Base-by-base conservation (phyloP, 495 filamentous ascomycete genomes). In the Pyrenopolyporus hunteri region DNA sequence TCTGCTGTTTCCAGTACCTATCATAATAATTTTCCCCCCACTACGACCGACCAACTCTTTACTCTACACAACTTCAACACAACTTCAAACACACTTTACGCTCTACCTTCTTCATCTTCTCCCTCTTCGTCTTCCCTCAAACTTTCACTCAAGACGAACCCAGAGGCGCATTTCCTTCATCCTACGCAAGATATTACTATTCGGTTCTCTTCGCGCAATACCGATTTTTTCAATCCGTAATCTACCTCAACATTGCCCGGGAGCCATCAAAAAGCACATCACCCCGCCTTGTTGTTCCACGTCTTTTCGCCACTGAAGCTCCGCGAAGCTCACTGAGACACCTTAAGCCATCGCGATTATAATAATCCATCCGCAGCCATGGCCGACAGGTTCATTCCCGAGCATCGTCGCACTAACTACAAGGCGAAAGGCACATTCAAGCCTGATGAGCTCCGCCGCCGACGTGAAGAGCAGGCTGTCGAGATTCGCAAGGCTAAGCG, bases 381-480 rank as follows among this genome's bases (percentile, higher is more conserved):
- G 95, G 86, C 93, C 69, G 95, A 99, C 72, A 90, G 93, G 43
- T 99, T 96, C 81, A 99, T 99, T 73, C 95, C 95, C 72, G 95
- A 98, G 80, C 95, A 99, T 84, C 92, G 95, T 72, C 94, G 95
- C 70, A 96, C 89, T 42, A 93, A 96, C 78, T 99, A 94, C 85
- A 99, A 99, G 87, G 95, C 95, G 57, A 95, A 94, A 82, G 90
- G 88, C 74, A 89, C 91, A 72, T 99, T 99, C 84, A 95, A 96
- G 83, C 92, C 92, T 64, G 95, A 99, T 75, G 95, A 99, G 80
- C 88, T 99, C 45, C 91, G 95, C 70, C 92, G 95, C 72, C 95
- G 95, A 75, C 95, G 95, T 74, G 95, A 99, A 72, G 95, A 99
- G 76, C 91, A 95, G 76, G 93, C 97, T 77, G 95, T 99, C 57